These are phyloP conservation scores for Cavenderia fasciculata DNA, from an alignment of 78 protist species.

Conservation along the genomic window DNA sequence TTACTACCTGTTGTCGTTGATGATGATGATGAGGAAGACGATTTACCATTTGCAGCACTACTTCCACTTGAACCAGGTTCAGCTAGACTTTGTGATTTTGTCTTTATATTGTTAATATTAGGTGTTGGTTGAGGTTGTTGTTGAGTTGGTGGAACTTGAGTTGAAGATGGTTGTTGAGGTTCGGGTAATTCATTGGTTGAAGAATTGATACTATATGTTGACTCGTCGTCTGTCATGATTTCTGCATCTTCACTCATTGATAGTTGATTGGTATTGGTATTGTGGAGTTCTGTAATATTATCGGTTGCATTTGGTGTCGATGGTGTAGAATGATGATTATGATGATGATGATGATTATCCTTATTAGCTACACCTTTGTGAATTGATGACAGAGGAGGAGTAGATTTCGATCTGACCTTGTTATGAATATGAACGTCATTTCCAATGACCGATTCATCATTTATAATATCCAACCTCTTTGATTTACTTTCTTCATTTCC, in stretches of 20 bases:
- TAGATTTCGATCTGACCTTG: neutral
- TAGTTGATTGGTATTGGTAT: too few species aligned
- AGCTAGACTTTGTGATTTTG: too few species aligned
- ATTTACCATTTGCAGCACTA: neutral
- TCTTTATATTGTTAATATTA: too few species aligned
- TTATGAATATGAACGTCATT: neutral
- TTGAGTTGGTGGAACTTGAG: neutral
- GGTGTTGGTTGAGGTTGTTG: neutral
- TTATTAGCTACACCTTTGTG: neutral
- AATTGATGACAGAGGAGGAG: neutral
- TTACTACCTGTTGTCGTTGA: too few species aligned
- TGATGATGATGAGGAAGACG: neutral
- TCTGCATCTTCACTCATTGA: too few species aligned
- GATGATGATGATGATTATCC: neutral
- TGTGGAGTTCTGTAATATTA: too few species aligned
- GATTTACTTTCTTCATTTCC: neutral
- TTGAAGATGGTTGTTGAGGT: neutral
- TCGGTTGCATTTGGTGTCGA: neutral
- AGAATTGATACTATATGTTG: too few species aligned
- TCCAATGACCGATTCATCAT: neutral
- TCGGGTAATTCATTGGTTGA: too few species aligned
- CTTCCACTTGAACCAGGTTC: too few species aligned
- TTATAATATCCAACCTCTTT: neutral
- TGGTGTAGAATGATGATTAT: neutral
- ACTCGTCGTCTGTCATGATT: too few species aligned